Conservation (phyloP, 305 asterid genomes). For the Fraxinus sp. region DNA sequence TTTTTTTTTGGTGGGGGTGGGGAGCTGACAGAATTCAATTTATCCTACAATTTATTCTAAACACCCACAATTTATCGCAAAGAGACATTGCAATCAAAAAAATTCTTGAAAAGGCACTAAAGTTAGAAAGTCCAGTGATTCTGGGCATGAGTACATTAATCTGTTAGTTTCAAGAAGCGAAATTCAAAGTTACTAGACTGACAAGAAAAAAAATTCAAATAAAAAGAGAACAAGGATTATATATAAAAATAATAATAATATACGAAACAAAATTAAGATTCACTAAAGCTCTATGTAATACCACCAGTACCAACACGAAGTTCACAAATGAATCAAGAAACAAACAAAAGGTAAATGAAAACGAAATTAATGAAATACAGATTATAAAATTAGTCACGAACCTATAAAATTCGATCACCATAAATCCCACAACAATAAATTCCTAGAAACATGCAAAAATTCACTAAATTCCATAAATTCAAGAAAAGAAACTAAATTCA, state of each 20-base stretch:
- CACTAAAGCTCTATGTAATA: constrained; percentile 15
- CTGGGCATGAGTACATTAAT: background rate
- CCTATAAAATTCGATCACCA: constrained; percentile 20
- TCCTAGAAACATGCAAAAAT: background rate
- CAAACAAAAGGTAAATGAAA: background rate
- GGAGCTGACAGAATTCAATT: background rate
- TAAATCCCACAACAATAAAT: constrained; percentile 7
- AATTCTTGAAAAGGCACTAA: constrained; percentile 9
- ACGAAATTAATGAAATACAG: constrained; percentile 7
- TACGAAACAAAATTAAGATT: constrained; percentile 18
- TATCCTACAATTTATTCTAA: background rate
- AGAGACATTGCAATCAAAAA: constrained; percentile 1
- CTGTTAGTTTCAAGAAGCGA: background rate
- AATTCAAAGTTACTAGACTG: constrained; percentile 13
- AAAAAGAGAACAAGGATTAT: constrained; percentile 11
- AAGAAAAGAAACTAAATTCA: background rate
- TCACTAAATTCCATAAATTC: background rate
- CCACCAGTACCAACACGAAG: constrained; percentile 7
- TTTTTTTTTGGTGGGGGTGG: background rate
- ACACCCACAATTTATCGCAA: constrained; percentile 1
- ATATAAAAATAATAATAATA: background rate
- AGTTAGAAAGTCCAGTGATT: constrained; percentile 12
- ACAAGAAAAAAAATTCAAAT: constrained; percentile 24
- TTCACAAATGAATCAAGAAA: constrained; percentile 18
- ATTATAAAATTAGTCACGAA: constrained; percentile 8